Evolutionary conservation across 129 eudicot genomes (phyloP).

Genomic region (Helichrysum umbraculigerum): DNA sequence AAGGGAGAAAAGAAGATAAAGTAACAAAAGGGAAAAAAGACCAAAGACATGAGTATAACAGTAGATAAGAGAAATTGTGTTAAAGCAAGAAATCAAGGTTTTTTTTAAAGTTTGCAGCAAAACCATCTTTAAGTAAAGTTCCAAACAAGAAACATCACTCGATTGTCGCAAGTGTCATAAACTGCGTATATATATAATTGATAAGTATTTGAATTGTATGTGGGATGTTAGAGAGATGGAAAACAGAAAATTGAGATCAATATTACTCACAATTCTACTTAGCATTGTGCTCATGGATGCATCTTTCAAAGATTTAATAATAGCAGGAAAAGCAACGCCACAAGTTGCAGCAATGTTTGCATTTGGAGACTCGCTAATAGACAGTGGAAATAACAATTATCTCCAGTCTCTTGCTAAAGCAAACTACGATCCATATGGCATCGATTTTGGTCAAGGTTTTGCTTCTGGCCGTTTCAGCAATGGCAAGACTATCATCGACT

Average conservation of each 20-base stretch:
- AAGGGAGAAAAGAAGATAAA: not conserved
- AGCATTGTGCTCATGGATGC: conserved; percentile 15
- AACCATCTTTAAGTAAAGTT: conserved; percentile 3
- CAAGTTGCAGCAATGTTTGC: conserved; percentile 54
- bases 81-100: conserved; percentile 12
- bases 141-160: not conserved
- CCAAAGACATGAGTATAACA: not conserved
- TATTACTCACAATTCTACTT: conserved; percentile 17
- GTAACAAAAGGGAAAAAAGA: not conserved
- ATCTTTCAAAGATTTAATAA: not conserved
- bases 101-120: not conserved
- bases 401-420: conserved; percentile 62
- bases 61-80: not conserved
- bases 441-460: conserved; percentile 50
- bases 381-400: conserved; percentile 70
- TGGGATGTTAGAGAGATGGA: conserved; percentile 13
- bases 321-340: not conserved
- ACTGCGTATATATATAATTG: not conserved
- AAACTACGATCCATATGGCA: conserved; percentile 66
- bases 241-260: conserved; percentile 9
- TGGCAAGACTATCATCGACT: conserved; percentile 65
- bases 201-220: not conserved
- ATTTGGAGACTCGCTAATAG: conserved; percentile 74
- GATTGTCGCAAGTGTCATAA: not conserved
- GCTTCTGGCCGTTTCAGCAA: conserved; percentile 78